Evolutionary conservation across 495 filamentous ascomycete genomes (phyloP).

Genomic region (Tuber indicum): DNA sequence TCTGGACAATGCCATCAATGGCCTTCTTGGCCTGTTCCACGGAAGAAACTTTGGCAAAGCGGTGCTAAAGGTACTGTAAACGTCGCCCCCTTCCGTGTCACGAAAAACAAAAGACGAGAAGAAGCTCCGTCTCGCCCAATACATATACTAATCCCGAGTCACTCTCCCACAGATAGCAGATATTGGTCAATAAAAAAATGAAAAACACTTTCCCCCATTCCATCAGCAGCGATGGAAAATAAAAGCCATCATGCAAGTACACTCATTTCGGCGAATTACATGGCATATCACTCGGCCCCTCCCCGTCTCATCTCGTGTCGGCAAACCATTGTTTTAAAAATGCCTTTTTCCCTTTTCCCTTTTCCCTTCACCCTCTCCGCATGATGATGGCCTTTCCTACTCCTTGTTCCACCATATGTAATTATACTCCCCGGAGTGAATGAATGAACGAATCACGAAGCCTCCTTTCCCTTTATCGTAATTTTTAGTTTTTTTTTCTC

Average conservation of each 20-base stretch:
- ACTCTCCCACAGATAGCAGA: background rate
- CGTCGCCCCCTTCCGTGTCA: slow-evolving; percentile 8
- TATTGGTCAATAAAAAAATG: background rate
- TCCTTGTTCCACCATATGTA: background rate
- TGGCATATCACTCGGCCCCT: background rate
- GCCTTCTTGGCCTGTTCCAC: slow-evolving; percentile 75
- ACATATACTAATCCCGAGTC: background rate
- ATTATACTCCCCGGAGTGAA: background rate
- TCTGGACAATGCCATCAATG: slow-evolving; percentile 74
- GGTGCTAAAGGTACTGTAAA: slow-evolving; percentile 25
- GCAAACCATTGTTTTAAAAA: background rate
- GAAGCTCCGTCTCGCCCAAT: background rate
- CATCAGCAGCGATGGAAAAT: background rate
- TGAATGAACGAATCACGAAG: background rate
- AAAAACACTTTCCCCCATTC: background rate
- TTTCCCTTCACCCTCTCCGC: background rate
- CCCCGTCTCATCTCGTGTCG: background rate
- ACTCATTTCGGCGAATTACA: background rate
- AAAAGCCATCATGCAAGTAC: background rate
- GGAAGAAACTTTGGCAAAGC: slow-evolving; percentile 94
- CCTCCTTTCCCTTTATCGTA: background rate
- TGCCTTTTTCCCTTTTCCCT: background rate
- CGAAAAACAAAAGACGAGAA: background rate
- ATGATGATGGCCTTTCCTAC: background rate
- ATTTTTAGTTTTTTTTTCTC: background rate